A percentile compares a stretch with the other conserved stretches of the same genome.
phyloP scores from a whole-genome alignment of 1,139 yeast species.

The Debaryomycetaceae sp. region DNA sequence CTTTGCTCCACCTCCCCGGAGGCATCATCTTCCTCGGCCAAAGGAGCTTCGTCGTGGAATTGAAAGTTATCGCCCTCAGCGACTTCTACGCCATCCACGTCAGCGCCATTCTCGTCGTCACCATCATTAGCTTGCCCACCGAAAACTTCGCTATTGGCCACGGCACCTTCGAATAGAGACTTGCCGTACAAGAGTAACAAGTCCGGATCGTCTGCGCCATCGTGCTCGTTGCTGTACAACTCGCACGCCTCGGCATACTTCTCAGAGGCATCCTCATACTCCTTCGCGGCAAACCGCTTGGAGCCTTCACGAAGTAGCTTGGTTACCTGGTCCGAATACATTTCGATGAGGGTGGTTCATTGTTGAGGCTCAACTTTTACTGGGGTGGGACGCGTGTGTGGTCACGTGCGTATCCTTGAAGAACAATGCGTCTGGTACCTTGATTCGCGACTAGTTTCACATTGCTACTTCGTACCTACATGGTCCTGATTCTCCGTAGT shows the following conservation, averaged over 20 bases:
- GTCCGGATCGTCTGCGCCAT: conserved; percentile 66
- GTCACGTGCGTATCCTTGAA: too few species aligned
- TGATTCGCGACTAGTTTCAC: too few species aligned
- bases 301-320: conserved; percentile 56
- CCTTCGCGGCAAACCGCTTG: conserved; percentile 54
- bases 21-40: conserved; percentile 35
- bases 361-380: too few species aligned
- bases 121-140: conserved; percentile 44
- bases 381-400: too few species aligned
- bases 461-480: too few species aligned
- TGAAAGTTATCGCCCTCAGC: conserved; percentile 38
- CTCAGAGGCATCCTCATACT: conserved; percentile 67
- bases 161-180: conserved; percentile 75
- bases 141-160: conserved; percentile 71
- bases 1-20: conserved; percentile 21
- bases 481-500: too few species aligned
- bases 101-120: conserved; percentile 18
- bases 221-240: conserved; percentile 40
- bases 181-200: conserved; percentile 73
- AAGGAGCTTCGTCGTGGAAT: conserved; percentile 48
- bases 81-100: conserved; percentile 17
- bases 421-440: too few species aligned
- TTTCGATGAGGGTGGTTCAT: too few species aligned
- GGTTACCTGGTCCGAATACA: conserved; percentile 32
- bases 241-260: conserved; percentile 76